A percentile compares a stretch with the other conserved stretches of the same genome.
Conservation (phyloP, 768 basidiomycete genomes). For the Auriculariales sp. region DNA sequence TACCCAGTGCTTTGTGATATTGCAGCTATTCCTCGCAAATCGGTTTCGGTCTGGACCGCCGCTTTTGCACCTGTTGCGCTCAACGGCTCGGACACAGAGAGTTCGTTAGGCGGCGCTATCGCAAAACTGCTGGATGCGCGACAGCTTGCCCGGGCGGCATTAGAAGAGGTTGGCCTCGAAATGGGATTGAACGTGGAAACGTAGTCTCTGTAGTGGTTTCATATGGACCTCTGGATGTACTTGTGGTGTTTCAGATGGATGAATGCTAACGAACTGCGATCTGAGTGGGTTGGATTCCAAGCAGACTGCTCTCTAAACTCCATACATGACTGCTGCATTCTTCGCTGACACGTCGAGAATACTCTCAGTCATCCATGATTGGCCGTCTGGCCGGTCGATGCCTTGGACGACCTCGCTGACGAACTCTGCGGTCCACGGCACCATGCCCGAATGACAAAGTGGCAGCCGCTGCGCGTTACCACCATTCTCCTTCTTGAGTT, state of each 20-base stretch:
- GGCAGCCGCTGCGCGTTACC: constrained; percentile 37
- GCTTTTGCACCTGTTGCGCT: constrained; percentile 9
- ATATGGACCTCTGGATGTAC: too few relatives aligned
- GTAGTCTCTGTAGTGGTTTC: too few relatives aligned
- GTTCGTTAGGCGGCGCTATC: neutral
- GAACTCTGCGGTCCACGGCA: constrained; percentile 75
- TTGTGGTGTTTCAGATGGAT: too few relatives aligned
- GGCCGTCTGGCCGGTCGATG: too few relatives aligned
- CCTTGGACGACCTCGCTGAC: constrained; percentile 35
- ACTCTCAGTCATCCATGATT: constrained; percentile 35
- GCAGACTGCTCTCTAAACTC: too few relatives aligned
- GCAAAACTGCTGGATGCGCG: constrained; percentile 48
- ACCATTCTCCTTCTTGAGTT: constrained; percentile 19
- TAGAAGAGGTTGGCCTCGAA: constrained; percentile 59
- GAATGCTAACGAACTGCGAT: too few relatives aligned
- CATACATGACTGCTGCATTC: constrained; percentile 52
- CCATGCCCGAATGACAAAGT: constrained; percentile 64
- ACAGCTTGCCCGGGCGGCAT: constrained; percentile 46
- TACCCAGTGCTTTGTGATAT: constrained; percentile 71
- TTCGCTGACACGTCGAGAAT: constrained; percentile 49
- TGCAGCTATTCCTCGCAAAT: constrained; percentile 50
- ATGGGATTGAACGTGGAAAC: too few relatives aligned
- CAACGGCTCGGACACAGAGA: neutral
- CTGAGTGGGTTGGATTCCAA: too few relatives aligned
- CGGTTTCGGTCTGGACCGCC: constrained; percentile 53